Conservation (phyloP, 495 filamentous ascomycete genomes). For the Tuber brumale region DNA sequence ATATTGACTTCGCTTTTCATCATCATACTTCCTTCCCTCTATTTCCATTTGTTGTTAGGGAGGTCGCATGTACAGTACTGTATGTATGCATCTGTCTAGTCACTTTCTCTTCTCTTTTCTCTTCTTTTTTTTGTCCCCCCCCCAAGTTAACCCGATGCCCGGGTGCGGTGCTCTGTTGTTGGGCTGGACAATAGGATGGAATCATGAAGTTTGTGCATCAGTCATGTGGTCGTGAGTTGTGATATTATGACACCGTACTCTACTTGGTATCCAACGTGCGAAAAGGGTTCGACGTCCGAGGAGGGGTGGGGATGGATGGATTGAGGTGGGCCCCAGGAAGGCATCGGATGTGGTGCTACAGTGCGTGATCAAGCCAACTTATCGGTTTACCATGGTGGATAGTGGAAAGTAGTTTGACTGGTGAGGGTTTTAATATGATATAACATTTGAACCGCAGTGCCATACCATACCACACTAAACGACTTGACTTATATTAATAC, state of each 20-base stretch:
- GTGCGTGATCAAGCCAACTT: not conserved
- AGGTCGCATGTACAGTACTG: not conserved
- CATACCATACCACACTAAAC: not conserved
- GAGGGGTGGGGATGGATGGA: not conserved
- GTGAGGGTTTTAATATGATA: not conserved
- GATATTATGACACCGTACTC: not conserved
- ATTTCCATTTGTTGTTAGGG: slow-evolving; percentile 1
- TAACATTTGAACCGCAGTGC: not conserved
- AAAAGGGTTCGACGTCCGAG: not conserved
- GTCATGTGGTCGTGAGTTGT: not conserved
- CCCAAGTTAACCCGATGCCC: not conserved
- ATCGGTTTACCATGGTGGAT: not conserved
- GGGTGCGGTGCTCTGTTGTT: not conserved
- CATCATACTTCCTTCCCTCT: not conserved
- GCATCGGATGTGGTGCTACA: not conserved
- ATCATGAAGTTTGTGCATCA: not conserved
- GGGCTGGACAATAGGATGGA: not conserved
- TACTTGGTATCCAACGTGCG: not conserved
- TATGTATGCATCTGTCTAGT: not conserved
- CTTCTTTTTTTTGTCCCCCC: slow-evolving; percentile 6
- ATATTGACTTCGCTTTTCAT: slow-evolving; percentile 8
- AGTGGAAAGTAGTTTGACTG: not conserved
- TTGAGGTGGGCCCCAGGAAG: not conserved
- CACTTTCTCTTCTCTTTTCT: not conserved
- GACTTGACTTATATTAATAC: not conserved